Evolutionary conservation across 495 filamentous ascomycete genomes (phyloP).

Genomic region (Neurospora sp.): DNA sequence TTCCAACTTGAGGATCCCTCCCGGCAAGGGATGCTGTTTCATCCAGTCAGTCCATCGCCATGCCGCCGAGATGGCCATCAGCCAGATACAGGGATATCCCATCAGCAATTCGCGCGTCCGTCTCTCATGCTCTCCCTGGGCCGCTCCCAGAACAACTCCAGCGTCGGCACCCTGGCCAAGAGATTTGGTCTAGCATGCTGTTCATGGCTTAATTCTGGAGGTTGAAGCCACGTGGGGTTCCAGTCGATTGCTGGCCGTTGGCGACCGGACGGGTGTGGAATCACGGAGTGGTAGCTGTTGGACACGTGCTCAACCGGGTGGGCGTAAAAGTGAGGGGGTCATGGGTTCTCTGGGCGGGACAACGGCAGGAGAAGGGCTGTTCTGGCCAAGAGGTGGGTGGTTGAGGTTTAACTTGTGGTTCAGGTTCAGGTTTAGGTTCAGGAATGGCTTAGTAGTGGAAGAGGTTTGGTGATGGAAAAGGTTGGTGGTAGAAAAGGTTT

Average conservation of each 20-base stretch:
- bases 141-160: background rate
- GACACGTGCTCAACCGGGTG: background rate
- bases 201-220: constrained; percentile 53
- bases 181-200: constrained; percentile 36
- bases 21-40: background rate
- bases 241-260: constrained; percentile 60
- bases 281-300: background rate
- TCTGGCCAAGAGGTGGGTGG: background rate
- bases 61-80: background rate
- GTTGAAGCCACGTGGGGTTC: constrained; percentile 85
- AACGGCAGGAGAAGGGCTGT: background rate
- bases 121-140: background rate
- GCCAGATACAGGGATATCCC: background rate
- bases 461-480: background rate
- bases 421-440: background rate
- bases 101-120: background rate
- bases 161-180: background rate
- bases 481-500: background rate
- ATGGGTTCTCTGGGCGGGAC: background rate
- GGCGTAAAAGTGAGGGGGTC: background rate
- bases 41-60: background rate
- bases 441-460: no score
- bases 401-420: background rate
- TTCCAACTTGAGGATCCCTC: background rate
- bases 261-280: background rate